phyloP scores from a whole-genome alignment of 805 yeast genomes.

The Ogataea trehalophila region DNA sequence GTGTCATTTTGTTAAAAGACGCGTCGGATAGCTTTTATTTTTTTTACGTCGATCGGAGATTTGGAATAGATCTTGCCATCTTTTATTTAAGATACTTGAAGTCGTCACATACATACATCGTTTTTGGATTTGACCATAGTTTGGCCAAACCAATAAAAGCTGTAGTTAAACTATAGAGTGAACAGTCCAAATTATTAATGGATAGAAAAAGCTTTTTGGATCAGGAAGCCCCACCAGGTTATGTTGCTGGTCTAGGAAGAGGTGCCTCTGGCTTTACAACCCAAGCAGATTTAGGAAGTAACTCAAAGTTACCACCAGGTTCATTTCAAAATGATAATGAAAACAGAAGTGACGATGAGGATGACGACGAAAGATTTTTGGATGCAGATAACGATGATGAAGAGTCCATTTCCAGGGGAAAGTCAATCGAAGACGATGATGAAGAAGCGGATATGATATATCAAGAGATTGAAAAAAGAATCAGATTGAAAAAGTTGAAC shows the following conservation, averaged over 20 bases:
- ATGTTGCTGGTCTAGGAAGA: constrained; percentile 88
- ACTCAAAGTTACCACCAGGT: constrained; percentile 31
- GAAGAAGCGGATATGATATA: constrained; percentile 75
- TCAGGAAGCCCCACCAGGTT: constrained; percentile 84
- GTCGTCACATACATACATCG: too few species aligned
- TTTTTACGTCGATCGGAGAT: too few species aligned
- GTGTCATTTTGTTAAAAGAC: too few species aligned
- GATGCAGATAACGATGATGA: constrained; percentile 25
- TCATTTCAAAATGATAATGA: constrained; percentile 19
- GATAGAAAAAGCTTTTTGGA: constrained; percentile 64
- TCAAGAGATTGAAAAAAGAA: constrained; percentile 56
- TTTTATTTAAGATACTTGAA: too few species aligned
- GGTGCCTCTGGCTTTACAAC: constrained; percentile 95
- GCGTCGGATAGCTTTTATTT: too few species aligned
- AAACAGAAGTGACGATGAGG: constrained; percentile 31
- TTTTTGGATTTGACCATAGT: too few species aligned
- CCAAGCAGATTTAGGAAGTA: constrained; percentile 65
- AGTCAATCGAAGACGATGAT: constrained; percentile 50
- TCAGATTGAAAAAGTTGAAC: constrained; percentile 27
- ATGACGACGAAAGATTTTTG: constrained; percentile 22
- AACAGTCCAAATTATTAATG: constrained; percentile 27
- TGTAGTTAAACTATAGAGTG: not conserved
- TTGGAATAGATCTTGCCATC: too few species aligned
- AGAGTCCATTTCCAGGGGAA: not conserved
- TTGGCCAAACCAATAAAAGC: too few species aligned